Evolutionary conservation across 331 rosid species (phyloP).

Genomic region (Phaseolus coccineus): DNA sequence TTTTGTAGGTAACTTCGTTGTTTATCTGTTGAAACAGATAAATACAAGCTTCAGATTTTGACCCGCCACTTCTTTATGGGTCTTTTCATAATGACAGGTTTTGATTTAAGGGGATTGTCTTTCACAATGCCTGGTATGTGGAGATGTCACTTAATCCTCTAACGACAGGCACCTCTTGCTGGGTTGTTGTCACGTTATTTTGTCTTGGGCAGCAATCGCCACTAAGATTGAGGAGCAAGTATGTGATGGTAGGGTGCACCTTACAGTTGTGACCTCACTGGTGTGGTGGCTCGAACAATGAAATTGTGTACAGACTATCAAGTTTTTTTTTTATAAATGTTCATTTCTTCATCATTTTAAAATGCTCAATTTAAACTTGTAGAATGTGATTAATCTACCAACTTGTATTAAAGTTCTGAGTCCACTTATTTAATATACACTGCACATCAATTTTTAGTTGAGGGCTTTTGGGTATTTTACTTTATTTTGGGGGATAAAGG

Average conservation of each 20-base stretch:
- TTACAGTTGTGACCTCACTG: slow-evolving; percentile 21
- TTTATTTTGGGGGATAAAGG: no score
- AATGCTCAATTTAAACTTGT: not conserved
- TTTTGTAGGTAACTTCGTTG: not conserved
- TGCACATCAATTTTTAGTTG: slow-evolving; percentile 16
- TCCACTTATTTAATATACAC: not conserved
- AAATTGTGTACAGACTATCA: not conserved
- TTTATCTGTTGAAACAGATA: slow-evolving; percentile 36
- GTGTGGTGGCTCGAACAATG: not conserved
- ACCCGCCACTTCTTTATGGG: slow-evolving; percentile 12
- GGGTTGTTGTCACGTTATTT: slow-evolving; percentile 11
- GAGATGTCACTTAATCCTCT: slow-evolving; percentile 31
- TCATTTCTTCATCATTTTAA: not conserved
- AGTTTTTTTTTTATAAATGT: not conserved
- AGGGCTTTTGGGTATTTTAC: not conserved
- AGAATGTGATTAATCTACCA: no score
- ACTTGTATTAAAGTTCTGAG: no score
- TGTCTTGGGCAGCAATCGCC: slow-evolving; percentile 14
- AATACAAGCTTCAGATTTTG: slow-evolving; percentile 29
- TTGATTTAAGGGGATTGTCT: not conserved
- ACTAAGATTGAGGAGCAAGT: slow-evolving; percentile 12
- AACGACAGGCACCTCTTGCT: slow-evolving; percentile 18
- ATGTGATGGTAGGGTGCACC: slow-evolving; percentile 28
- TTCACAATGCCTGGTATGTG: slow-evolving; percentile 2
- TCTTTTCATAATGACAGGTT: not conserved